A percentile compares a stretch with the other conserved stretches of the same genome.
phyloP scores from a whole-genome alignment of 176 grass and related monocot genomes.

The Raddia distichophylla region DNA sequence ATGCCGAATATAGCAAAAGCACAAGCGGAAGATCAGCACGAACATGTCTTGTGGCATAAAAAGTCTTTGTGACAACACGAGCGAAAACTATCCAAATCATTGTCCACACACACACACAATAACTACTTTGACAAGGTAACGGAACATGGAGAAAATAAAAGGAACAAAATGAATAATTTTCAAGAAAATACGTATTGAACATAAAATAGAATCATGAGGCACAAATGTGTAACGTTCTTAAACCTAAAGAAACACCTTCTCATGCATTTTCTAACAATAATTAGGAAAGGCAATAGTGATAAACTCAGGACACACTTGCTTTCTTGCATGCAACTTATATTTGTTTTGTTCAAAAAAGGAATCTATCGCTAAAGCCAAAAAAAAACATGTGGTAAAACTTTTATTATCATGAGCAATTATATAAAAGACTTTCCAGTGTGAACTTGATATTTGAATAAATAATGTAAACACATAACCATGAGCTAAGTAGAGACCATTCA shows the following conservation, averaged over 20 bases:
- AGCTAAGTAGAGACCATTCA: background rate
- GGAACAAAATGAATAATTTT: background rate
- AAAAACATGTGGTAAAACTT: background rate
- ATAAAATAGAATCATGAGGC: background rate
- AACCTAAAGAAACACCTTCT: background rate
- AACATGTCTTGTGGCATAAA: background rate
- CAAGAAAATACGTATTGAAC: background rate
- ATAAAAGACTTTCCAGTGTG: background rate
- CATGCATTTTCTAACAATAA: background rate
- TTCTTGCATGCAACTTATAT: background rate
- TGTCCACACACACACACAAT: background rate
- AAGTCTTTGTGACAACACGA: constrained; percentile 13
- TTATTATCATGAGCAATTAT: background rate
- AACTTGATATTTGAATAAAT: background rate
- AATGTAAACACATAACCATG: background rate
- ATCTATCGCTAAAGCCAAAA: background rate
- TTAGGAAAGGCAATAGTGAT: background rate
- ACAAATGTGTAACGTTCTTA: background rate
- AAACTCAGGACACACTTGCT: background rate
- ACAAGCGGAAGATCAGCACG: background rate
- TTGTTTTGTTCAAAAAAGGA: background rate
- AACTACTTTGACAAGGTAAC: background rate
- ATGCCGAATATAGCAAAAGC: constrained; percentile 2
- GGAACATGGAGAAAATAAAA: background rate
- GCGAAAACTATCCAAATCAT: background rate